Percentiles rank a stretch among this genome's conserved stretches.
Conservation (phyloP, 2,329 filamentous ascomycete species). For the Venturiaceae sp. region DNA sequence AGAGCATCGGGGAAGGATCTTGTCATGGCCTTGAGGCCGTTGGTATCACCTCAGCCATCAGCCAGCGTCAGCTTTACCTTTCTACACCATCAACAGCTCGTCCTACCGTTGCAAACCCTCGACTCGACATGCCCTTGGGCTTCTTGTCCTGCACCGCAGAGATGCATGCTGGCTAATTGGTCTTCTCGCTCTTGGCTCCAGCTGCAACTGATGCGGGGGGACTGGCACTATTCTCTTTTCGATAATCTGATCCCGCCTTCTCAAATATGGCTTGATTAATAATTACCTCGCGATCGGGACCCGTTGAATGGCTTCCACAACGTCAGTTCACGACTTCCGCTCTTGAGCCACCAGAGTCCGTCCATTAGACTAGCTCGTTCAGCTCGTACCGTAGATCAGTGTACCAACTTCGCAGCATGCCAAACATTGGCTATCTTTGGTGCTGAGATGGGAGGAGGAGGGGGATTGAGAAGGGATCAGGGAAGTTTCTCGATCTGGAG, state of each 20-base stretch:
- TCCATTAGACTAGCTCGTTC: neutral
- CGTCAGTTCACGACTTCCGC: neutral
- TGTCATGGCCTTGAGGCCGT: neutral
- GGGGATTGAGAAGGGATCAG: neutral
- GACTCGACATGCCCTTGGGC: neutral
- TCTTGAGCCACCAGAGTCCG: neutral
- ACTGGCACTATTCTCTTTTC: too few relatives aligned
- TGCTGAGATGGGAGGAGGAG: neutral
- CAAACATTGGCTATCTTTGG: neutral
- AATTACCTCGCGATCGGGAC: neutral
- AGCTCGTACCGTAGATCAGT: neutral
- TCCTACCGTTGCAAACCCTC: neutral
- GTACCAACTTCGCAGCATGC: neutral
- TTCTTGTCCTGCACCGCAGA: neutral
- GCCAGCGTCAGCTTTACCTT: neutral
- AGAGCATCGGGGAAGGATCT: neutral
- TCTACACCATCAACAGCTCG: neutral
- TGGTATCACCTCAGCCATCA: neutral
- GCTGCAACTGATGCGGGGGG: neutral
- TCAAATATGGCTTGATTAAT: neutral
- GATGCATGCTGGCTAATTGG: neutral
- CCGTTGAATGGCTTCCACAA: neutral
- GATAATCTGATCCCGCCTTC: neutral
- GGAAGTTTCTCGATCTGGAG: neutral
- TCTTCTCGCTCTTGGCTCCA: neutral